These are phyloP conservation scores for Phytomonas sp. DNA, from an alignment of 208 protist species.

Conservation along the genomic window DNA sequence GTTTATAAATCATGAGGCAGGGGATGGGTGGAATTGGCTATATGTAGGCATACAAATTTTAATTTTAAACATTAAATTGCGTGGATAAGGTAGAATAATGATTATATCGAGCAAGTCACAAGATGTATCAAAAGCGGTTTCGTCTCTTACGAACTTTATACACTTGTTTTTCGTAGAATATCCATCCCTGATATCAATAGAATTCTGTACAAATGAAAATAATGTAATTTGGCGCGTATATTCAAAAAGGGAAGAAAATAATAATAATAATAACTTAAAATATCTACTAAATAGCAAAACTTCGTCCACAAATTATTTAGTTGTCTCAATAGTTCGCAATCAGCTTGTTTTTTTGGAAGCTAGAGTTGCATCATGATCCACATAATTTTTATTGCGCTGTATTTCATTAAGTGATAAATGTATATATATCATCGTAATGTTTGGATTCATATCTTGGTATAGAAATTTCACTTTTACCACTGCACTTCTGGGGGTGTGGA, in stretches of 20 bases:
- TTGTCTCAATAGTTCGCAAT: constrained; percentile 5
- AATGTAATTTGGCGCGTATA: not conserved
- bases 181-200: not conserved
- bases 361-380: not conserved
- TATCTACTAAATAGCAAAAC: constrained; percentile 6
- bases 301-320: constrained; percentile 2
- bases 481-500: not conserved
- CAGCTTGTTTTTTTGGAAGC: constrained; percentile 10
- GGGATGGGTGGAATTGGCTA: not conserved
- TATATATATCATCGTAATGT: not conserved
- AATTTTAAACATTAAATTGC: not conserved
- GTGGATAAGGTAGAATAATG: not conserved
- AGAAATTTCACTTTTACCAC: not conserved
- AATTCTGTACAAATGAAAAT: not conserved
- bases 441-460: not conserved
- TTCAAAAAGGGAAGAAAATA: not conserved
- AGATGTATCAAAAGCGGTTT: not conserved
- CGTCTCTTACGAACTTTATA: not conserved
- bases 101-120: not conserved
- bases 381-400: not conserved
- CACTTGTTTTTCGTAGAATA: not conserved
- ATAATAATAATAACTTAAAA: constrained; percentile 6
- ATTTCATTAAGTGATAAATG: constrained; percentile 3
- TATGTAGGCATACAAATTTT: not conserved
- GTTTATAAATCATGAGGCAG: not conserved